Percentiles rank a stretch among this genome's conserved stretches.
phyloP scores from a whole-genome alignment of 352 stramenopile genomes.

The Globisporangium heterothallicum region DNA sequence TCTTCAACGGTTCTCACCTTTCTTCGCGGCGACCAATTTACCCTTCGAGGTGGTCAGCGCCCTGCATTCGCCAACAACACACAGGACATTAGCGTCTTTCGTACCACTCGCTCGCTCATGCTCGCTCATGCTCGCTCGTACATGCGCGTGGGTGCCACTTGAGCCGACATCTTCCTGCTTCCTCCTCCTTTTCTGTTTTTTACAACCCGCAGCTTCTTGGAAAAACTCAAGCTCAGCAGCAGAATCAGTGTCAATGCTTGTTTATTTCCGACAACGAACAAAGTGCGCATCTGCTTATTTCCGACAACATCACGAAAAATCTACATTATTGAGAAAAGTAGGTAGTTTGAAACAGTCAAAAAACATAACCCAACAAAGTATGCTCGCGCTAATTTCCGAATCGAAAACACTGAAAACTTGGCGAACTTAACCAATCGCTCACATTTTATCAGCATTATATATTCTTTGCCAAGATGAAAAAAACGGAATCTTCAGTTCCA shows the following conservation, averaged over 20 bases:
- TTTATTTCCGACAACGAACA: no score
- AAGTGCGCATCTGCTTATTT: background rate
- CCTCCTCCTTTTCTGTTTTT: background rate
- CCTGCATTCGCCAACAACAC: slow-evolving; percentile 36
- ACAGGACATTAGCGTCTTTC: background rate
- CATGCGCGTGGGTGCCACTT: slow-evolving; percentile 81
- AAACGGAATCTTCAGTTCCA: slow-evolving; percentile 6
- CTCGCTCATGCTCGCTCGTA: slow-evolving; percentile 17
- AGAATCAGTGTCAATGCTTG: no score
- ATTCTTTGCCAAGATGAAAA: no score
- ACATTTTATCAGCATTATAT: no score
- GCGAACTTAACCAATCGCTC: no score
- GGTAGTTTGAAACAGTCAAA: no score
- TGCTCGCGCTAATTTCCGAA: no score
- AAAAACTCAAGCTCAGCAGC: slow-evolving; percentile 1
- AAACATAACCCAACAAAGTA: no score
- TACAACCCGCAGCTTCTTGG: background rate
- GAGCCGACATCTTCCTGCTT: slow-evolving; percentile 28
- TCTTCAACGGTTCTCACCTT: no score
- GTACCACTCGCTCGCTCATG: background rate
- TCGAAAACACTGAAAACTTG: no score
- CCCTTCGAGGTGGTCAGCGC: slow-evolving; percentile 80
- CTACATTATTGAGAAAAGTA: no score
- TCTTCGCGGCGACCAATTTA: slow-evolving; percentile 82
- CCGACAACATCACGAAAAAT: no score